These are phyloP conservation scores for Sporothrix pseudoabietina DNA, from an alignment of 2,329 filamentous ascomycete species.

Conservation along the genomic window DNA sequence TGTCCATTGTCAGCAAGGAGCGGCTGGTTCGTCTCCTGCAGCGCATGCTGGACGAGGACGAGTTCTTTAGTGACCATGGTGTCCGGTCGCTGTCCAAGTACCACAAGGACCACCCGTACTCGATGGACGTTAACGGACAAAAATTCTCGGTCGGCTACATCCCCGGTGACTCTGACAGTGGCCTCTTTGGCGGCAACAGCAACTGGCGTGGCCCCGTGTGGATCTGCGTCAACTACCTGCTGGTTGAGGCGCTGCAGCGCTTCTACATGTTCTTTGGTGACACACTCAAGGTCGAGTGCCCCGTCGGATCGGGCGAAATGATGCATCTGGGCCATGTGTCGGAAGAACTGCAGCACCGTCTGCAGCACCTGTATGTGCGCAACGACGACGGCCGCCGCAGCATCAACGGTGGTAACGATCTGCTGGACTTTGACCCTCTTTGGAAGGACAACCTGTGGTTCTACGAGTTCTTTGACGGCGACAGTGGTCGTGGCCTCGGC, in stretches of 20 bases:
- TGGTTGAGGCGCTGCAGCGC: conserved; percentile 90
- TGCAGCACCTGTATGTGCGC: conserved; percentile 87
- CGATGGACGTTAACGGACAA: conserved; percentile 95
- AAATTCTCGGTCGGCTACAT: conserved; percentile 86
- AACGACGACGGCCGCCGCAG: conserved; percentile 84
- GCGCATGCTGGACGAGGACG: conserved; percentile 90
- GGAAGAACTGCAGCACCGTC: conserved; percentile 89
- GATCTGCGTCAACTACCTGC: conserved; percentile 92
- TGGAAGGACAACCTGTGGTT: conserved; percentile 97
- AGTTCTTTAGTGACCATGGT: conserved; percentile 88
- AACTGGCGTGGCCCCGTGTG: conserved; percentile 97
- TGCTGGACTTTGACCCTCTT: conserved; percentile 85
- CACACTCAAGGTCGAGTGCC: conserved; percentile 86
- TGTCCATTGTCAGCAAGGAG: conserved; percentile 91
- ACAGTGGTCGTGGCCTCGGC: conserved; percentile 83
- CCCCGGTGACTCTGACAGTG: conserved; percentile 93
- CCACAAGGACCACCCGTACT: conserved; percentile 86
- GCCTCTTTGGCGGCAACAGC: conserved; percentile 93
- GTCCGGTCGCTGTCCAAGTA: conserved; percentile 90
- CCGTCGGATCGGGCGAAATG: conserved; percentile 86
- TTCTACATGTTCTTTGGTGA: conserved; percentile 97
- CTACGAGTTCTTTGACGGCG: conserved; percentile 96
- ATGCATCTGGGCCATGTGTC: conserved; percentile 96
- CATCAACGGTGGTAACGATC: conserved; percentile 81
- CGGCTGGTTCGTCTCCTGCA: conserved; percentile 85